Evolutionary conservation across 306 rosid genomes (phyloP), one percentile per base, ranked within the genome.

Genomic region (Acacia confusa): DNA sequence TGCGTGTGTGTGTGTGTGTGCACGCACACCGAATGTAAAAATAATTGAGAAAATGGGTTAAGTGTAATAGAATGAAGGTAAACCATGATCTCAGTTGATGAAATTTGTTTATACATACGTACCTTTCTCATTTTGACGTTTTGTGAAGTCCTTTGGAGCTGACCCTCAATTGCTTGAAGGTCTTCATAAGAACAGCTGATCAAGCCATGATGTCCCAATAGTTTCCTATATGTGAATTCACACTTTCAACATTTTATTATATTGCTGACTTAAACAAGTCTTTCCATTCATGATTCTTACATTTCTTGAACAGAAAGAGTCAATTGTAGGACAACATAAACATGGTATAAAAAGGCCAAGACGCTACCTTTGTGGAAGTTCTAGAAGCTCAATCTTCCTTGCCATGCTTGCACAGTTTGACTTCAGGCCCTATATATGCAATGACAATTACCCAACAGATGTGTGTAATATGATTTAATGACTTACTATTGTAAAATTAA

Each of bases 41-140:
- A 32, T 32, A 5, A 32, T 32, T 32, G 4, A 32, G 36, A 32
- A 32, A 32, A 32, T 32, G 36, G 36, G 36, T 32, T 32, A 32
- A 32, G 36, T 32, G 36, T 32, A 32, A 32, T 32, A 32, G 6
- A 4, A 32, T 4, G 3, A 32, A 32, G 36, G 4, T 32, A 32
- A 32, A 32, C 36, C 36, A 24, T 47, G 3, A 14, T 78, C 63
- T 28, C 24, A 34, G 30, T 6, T 20, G 1, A 10, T 30, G 40
- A 6, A 32, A 44, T 25, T 16, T 34, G 16, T 27, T 64, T 12
- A 27, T 4, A 2, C n/a, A 24, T 81, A 32, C 36, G 36, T 32
- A 92, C 94, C 91, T 92, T 88, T 82, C 86, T 90, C 22, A 60
- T 85, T 78, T 82, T 76, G 19, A 92, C 69, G 47, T 41, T 60